Percentiles rank a stretch among this genome's conserved stretches.
phyloP scores from a whole-genome alignment of 2,329 filamentous ascomycete genomes.

The Nemania sp. region DNA sequence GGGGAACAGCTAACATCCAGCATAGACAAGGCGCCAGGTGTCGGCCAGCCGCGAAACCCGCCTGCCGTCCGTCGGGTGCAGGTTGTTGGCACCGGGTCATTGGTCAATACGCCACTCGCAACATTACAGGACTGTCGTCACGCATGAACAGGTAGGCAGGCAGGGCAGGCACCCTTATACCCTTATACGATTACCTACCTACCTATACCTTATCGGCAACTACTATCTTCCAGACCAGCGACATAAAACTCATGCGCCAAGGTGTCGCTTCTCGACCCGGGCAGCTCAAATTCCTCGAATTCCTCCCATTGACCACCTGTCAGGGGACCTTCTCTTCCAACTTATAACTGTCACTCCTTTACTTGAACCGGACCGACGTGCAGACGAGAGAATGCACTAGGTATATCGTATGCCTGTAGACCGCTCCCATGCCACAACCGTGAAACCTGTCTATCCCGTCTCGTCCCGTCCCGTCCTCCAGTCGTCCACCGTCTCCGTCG shows the following conservation, averaged over 20 bases:
- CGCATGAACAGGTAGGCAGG: slow-evolving; percentile 27
- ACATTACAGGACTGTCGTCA: slow-evolving; percentile 23
- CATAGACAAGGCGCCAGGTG: slow-evolving; percentile 24
- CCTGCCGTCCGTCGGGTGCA: not conserved
- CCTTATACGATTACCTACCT: not conserved
- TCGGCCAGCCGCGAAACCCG: slow-evolving; percentile 13
- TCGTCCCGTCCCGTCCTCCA: slow-evolving; percentile 30
- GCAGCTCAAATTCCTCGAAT: slow-evolving; percentile 24
- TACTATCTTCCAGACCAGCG: slow-evolving; percentile 8
- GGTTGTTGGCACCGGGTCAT: slow-evolving; percentile 27
- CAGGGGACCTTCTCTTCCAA: not conserved
- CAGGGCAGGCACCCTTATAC: slow-evolving; percentile 26
- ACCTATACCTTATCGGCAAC: not conserved
- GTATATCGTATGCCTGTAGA: slow-evolving; percentile 27
- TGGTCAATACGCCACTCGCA: slow-evolving; percentile 15
- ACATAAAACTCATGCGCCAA: slow-evolving; percentile 32
- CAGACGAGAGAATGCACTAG: slow-evolving; percentile 34
- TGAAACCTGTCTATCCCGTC: slow-evolving; percentile 35
- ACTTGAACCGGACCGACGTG: slow-evolving; percentile 8
- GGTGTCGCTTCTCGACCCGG: slow-evolving; percentile 30
- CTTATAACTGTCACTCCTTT: slow-evolving; percentile 25
- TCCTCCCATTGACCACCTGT: not conserved
- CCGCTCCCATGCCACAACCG: slow-evolving; percentile 45
- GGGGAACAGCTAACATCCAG: not conserved
- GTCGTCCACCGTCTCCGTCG: slow-evolving; percentile 37